phyloP scores from a whole-genome alignment of 495 filamentous ascomycete species.

The Aspergillus steynii region DNA sequence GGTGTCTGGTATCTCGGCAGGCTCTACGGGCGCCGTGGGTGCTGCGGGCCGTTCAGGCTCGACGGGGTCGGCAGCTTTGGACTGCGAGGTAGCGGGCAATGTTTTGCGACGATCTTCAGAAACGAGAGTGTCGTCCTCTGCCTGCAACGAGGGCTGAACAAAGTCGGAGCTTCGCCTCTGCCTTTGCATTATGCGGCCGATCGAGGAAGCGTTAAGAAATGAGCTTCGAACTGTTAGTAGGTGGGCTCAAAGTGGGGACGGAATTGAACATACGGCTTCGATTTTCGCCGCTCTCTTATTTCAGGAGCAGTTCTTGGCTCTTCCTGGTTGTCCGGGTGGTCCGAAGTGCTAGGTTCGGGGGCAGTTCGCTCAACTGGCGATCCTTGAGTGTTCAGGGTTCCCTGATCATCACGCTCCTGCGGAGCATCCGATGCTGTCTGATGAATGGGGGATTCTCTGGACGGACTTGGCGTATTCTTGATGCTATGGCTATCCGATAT shows the following conservation, averaged over 20 bases:
- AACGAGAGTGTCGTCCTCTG: background rate
- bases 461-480: background rate
- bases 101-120: conserved; percentile 11
- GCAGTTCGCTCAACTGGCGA: background rate
- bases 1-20: conserved; percentile 11
- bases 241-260: background rate
- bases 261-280: conserved; percentile 16
- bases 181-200: conserved; percentile 19
- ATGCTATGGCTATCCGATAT: background rate
- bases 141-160: conserved; percentile 1
- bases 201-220: conserved; percentile 13
- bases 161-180: conserved; percentile 20
- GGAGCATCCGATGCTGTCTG: background rate
- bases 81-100: conserved; percentile 11
- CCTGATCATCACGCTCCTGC: background rate
- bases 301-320: conserved; percentile 5
- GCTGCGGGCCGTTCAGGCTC: background rate
- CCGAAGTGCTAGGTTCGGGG: background rate
- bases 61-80: background rate
- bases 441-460: background rate
- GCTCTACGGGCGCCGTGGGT: background rate
- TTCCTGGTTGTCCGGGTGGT: background rate
- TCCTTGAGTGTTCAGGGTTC: background rate
- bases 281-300: conserved; percentile 15
- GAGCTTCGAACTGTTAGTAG: conserved; percentile 12